Conservation (phyloP, 352 stramenopile genomes). For the Globisporangium yorkense region DNA sequence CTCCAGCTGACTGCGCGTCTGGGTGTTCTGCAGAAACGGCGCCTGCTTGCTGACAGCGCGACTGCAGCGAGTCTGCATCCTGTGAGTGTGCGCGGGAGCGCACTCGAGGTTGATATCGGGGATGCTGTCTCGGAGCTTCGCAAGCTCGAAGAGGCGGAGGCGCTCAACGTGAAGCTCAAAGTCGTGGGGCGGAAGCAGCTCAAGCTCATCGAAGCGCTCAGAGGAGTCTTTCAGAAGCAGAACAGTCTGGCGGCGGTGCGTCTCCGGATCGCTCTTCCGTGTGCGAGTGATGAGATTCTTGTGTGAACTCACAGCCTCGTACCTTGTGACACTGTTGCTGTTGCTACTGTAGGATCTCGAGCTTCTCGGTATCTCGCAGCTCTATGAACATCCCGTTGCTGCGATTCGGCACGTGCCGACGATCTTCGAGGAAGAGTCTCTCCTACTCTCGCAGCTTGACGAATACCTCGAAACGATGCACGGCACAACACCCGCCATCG, state of each 20-base stretch:
- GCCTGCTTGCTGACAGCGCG: neutral
- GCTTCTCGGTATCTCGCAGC: neutral
- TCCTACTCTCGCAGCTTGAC: neutral
- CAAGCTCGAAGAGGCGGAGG: slow-evolving; percentile 29
- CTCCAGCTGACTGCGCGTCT: slow-evolving; percentile 3
- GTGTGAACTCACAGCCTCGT: too few relatives aligned
- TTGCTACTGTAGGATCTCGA: neutral
- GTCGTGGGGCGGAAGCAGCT: slow-evolving; percentile 27
- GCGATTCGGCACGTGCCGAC: neutral
- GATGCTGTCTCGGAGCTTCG: slow-evolving; percentile 31
- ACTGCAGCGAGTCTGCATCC: neutral
- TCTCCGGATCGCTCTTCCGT: neutral
- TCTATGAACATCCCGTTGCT: neutral
- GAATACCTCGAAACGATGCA: neutral
- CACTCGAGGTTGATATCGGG: slow-evolving; percentile 25
- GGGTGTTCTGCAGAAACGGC: neutral
- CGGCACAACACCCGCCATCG: neutral
- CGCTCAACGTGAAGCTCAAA: slow-evolving; percentile 35
- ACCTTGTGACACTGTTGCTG: too few relatives aligned
- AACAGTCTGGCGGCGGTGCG: neutral
- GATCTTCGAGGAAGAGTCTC: neutral
- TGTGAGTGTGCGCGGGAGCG: neutral
- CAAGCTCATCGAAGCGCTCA: slow-evolving; percentile 35
- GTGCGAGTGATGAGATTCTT: too few relatives aligned
- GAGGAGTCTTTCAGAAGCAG: neutral